These are phyloP conservation scores for thale cress (Arabidopsis thaliana) DNA, from an alignment of 345 rosid genomes.

Conservation along the genomic window DNA sequence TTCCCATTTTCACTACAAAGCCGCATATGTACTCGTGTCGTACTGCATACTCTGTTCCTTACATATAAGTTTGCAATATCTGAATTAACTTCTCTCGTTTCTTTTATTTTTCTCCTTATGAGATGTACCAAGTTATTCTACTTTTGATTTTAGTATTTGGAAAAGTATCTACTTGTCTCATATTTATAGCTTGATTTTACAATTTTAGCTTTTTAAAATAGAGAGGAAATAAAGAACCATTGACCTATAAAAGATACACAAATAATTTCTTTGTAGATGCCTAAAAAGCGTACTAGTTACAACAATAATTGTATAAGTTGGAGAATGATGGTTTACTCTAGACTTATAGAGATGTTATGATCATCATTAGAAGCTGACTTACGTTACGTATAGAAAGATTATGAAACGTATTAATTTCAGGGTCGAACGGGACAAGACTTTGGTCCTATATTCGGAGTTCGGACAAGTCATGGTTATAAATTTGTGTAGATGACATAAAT, in stretches of 20 bases:
- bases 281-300: background rate
- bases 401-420: background rate
- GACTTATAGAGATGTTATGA: background rate
- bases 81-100: slow-evolving; percentile 22
- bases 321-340: slow-evolving; percentile 2
- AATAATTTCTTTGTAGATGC: background rate
- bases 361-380: background rate
- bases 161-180: slow-evolving; percentile 20
- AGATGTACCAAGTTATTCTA: background rate
- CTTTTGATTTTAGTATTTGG: slow-evolving; percentile 25
- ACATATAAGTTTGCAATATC: slow-evolving; percentile 43
- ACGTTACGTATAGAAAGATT: background rate
- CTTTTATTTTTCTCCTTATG: background rate
- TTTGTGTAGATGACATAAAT: background rate
- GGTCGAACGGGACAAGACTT: background rate
- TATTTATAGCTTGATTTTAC: slow-evolving; percentile 1
- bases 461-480: background rate
- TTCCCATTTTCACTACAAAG: slow-evolving; percentile 44
- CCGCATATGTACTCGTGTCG: slow-evolving; percentile 45
- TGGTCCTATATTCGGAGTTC: background rate
- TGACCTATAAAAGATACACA: background rate
- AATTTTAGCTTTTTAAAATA: background rate
- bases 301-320: background rate
- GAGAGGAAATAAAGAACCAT: background rate
- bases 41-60: slow-evolving; percentile 45